Conservation (phyloP, 148 eudicot genomes). For the Beta vulgaris region DNA sequence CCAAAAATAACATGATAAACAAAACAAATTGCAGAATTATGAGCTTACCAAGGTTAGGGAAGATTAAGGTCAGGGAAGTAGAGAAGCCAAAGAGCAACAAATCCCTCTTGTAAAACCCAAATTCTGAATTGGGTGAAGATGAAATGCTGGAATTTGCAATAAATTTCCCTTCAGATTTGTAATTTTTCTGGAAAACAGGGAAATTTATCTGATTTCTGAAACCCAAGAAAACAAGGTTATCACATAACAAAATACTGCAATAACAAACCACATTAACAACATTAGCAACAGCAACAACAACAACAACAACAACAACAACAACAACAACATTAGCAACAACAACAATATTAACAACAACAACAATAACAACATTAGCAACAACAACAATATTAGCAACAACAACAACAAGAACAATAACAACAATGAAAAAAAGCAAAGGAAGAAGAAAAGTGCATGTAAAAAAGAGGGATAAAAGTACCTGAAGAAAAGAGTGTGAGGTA, state of each 20-base stretch:
- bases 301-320: background rate
- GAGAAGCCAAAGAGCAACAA: slow-evolving; percentile 56
- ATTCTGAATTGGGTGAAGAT: slow-evolving; percentile 35
- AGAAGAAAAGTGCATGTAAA: no score
- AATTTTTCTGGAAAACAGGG: slow-evolving; percentile 31
- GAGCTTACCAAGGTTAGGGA: slow-evolving; percentile 48
- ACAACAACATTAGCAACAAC: background rate
- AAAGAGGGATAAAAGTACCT: slow-evolving; percentile 31
- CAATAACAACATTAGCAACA: background rate
- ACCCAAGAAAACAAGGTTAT: background rate
- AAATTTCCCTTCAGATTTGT: slow-evolving; percentile 31
- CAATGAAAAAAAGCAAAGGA: background rate
- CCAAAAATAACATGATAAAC: background rate
- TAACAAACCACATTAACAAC: background rate
- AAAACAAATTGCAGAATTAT: background rate
- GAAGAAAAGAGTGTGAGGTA: slow-evolving; percentile 22
- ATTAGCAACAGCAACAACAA: background rate
- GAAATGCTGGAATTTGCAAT: slow-evolving; percentile 31
- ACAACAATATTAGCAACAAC: background rate
- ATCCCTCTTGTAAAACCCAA: slow-evolving; percentile 64
- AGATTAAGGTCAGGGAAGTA: slow-evolving; percentile 47
- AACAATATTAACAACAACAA: background rate
- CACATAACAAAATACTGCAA: background rate
- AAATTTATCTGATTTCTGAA: slow-evolving; percentile 39
- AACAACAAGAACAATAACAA: background rate